Evolutionary conservation across 2,329 filamentous ascomycete genomes (phyloP).

Genomic region (Neospermospora avenae): DNA sequence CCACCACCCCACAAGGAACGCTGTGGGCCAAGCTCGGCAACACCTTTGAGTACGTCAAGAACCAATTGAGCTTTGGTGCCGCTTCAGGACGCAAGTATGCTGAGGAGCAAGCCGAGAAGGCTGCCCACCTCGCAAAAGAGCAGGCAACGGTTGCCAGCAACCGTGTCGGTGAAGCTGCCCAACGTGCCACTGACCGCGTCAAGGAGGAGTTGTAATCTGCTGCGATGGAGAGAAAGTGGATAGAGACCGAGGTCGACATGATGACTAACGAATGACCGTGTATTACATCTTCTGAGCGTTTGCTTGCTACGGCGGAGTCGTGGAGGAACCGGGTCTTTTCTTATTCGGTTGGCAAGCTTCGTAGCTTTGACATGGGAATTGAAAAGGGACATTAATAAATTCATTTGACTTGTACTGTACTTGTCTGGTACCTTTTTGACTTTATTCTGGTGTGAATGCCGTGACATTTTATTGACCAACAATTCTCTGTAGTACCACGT

Average conservation of each 20-base stretch:
- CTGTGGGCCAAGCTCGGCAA: conserved; percentile 60
- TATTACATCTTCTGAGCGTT: conserved; percentile 8
- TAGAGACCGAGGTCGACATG: neutral
- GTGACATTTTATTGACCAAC: neutral
- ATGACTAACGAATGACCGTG: conserved; percentile 1
- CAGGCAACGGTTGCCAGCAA: conserved; percentile 32
- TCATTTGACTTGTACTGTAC: neutral
- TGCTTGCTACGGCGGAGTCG: conserved; percentile 14
- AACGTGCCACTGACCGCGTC: conserved; percentile 32
- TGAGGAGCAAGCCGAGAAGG: conserved; percentile 42
- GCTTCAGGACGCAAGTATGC: conserved; percentile 43
- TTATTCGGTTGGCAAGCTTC: neutral
- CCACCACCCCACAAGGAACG: conserved; percentile 61
- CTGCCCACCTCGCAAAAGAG: conserved; percentile 40
- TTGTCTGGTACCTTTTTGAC: neutral
- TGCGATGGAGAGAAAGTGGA: neutral
- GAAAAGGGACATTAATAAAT: conserved; percentile 2
- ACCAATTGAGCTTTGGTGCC: conserved; percentile 47
- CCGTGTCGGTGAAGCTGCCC: conserved; percentile 37
- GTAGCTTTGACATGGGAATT: conserved; percentile 6
- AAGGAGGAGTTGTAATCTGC: conserved; percentile 36
- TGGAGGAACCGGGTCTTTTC: conserved; percentile 2
- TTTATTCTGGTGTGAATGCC: neutral
- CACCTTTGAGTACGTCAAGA: conserved; percentile 44
- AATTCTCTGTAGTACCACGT: neutral